These are phyloP conservation scores for Candida xyloterini DNA, from an alignment of 805 yeast species.

Conservation along the genomic window DNA sequence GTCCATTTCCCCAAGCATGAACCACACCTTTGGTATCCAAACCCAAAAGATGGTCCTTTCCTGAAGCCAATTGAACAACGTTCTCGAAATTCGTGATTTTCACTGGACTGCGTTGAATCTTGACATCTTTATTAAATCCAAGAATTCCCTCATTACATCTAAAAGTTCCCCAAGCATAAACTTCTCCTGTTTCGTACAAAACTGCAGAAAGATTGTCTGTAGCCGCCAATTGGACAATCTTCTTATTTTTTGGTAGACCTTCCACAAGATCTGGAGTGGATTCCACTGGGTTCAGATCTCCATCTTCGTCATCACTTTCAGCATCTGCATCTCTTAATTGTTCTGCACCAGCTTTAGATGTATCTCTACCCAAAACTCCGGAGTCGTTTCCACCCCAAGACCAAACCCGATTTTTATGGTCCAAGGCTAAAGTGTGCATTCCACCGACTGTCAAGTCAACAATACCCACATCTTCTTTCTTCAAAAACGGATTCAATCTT, in stretches of 20 bases:
- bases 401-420: conserved; percentile 77
- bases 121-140: conserved; percentile 68
- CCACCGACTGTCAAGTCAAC: conserved; percentile 95
- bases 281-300: conserved; percentile 83
- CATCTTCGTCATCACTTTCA: conserved; percentile 63
- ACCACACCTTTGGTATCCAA: conserved; percentile 82
- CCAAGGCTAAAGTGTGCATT: conserved; percentile 87
- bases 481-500: conserved; percentile 76
- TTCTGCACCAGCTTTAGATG: conserved; percentile 59
- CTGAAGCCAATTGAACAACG: conserved; percentile 81
- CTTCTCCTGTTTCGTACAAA: conserved; percentile 75
- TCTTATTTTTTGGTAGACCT: conserved; percentile 53
- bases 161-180: conserved; percentile 98
- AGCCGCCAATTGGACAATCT: conserved; percentile 80
- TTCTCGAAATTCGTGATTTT: conserved; percentile 59
- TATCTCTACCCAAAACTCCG: conserved; percentile 86
- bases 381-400: conserved; percentile 98
- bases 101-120: conserved; percentile 65
- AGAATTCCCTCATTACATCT: conserved; percentile 88
- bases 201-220: conserved; percentile 89
- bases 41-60: conserved; percentile 89
- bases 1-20: conserved; percentile 97
- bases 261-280: conserved; percentile 84
- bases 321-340: conserved; percentile 65
- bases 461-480: conserved; percentile 60